These are phyloP conservation scores for Phytopythium cucurbitacearum DNA, from an alignment of 352 stramenopile species.

Conservation along the genomic window DNA sequence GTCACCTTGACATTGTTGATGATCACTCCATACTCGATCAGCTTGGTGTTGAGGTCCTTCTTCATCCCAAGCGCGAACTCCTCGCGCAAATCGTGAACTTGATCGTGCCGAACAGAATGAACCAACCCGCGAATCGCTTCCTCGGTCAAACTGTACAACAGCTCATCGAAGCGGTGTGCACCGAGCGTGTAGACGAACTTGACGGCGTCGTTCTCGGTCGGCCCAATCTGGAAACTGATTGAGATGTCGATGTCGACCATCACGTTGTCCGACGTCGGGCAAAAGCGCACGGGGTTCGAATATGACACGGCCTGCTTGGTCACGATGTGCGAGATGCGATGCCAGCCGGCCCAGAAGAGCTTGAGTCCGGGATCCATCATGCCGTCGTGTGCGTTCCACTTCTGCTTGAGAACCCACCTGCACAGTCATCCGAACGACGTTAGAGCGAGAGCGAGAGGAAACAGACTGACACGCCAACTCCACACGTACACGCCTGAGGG, in stretches of 20 bases:
- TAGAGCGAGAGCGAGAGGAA: not conserved
- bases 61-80: slow-evolving; percentile 84
- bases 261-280: slow-evolving; percentile 81
- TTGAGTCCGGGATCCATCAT: slow-evolving; percentile 81
- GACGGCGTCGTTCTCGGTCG: slow-evolving; percentile 66
- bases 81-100: slow-evolving; percentile 76
- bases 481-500: slow-evolving; percentile 47
- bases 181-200: slow-evolving; percentile 86
- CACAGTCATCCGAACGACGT: slow-evolving; percentile 3
- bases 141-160: slow-evolving; percentile 76
- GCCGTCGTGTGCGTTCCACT: slow-evolving; percentile 75
- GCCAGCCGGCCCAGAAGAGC: slow-evolving; percentile 72
- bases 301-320: slow-evolving; percentile 85
- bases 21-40: slow-evolving; percentile 67
- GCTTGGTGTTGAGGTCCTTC: slow-evolving; percentile 74
- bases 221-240: slow-evolving; percentile 85
- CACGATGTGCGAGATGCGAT: slow-evolving; percentile 84
- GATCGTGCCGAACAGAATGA: slow-evolving; percentile 78
- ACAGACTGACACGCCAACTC: not conserved
- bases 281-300: slow-evolving; percentile 63
- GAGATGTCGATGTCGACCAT: slow-evolving; percentile 90
- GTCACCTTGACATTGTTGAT: slow-evolving; percentile 89
- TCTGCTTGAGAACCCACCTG: slow-evolving; percentile 79
- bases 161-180: slow-evolving; percentile 77
- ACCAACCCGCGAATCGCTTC: slow-evolving; percentile 78